Conservation (phyloP, 140 eudicot genomes). For the Senecio squalidus region DNA sequence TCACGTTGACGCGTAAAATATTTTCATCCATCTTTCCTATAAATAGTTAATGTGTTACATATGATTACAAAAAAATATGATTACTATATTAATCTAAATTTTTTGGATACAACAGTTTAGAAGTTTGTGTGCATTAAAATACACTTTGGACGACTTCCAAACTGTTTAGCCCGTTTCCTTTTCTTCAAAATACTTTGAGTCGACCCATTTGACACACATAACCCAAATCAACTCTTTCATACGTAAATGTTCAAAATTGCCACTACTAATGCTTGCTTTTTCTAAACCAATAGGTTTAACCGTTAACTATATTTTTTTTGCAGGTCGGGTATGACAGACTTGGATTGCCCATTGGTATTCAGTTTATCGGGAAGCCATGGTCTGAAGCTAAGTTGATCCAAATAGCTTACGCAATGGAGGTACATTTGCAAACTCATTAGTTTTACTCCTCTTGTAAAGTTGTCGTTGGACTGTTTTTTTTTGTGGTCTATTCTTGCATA, state of each 20-base stretch:
- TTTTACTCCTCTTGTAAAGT: neutral
- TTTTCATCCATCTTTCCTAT: neutral
- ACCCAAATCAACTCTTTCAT: neutral
- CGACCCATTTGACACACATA: neutral
- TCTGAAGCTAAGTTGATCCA: slow-evolving; percentile 68
- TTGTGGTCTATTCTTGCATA: neutral
- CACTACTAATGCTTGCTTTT: neutral
- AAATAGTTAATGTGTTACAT: too few species aligned
- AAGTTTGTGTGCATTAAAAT: neutral
- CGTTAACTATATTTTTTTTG: neutral
- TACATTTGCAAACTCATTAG: neutral
- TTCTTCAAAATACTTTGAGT: neutral
- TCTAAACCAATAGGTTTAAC: neutral
- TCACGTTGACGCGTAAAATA: neutral
- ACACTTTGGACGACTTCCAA: neutral
- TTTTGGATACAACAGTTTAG: neutral
- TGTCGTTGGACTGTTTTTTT: neutral
- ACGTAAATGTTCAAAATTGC: neutral
- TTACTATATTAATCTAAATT: neutral
- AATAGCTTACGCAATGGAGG: slow-evolving; percentile 82
- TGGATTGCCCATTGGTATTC: slow-evolving; percentile 92
- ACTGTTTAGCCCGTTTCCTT: neutral
- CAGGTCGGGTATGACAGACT: slow-evolving; percentile 82
- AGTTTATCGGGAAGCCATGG: slow-evolving; percentile 93
- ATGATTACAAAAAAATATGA: too few species aligned